Conservation (phyloP, 106 monocot species). For the Apostasia shenzhenica region DNA sequence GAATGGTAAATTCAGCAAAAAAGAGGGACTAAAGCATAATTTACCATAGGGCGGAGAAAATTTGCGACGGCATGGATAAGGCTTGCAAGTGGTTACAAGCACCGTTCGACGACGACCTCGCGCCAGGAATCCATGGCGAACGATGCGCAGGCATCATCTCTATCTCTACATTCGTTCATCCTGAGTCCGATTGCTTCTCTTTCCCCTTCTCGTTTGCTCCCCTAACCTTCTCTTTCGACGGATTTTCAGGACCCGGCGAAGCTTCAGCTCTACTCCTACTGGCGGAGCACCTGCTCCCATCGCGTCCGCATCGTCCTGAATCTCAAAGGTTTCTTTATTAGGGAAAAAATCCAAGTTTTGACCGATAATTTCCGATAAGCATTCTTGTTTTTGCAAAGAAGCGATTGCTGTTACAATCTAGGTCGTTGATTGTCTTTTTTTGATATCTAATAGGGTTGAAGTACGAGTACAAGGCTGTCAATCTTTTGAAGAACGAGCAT, state of each 20-base stretch:
- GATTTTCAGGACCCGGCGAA: constrained; percentile 14
- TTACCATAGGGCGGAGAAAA: too few relatives aligned
- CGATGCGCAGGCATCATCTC: not conserved
- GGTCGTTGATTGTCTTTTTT: not conserved
- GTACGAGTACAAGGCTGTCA: constrained; percentile 78
- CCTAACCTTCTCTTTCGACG: too few relatives aligned
- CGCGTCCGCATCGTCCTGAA: constrained; percentile 70
- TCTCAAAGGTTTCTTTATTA: constrained; percentile 48
- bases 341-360: not conserved
- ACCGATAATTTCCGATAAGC: not conserved
- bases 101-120: too few relatives aligned
- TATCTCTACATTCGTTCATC: not conserved
- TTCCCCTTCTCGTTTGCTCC: too few relatives aligned
- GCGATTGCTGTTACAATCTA: not conserved
- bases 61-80: too few relatives aligned
- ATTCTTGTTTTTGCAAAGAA: not conserved
- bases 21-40: too few relatives aligned
- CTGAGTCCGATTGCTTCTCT: too few relatives aligned
- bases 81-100: too few relatives aligned
- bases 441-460: constrained; percentile 40
- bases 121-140: not conserved
- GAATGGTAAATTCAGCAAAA: too few relatives aligned
- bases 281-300: constrained; percentile 68
- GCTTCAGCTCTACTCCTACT: constrained; percentile 66
- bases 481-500: constrained; percentile 69